These are phyloP conservation scores for Ilyonectria robusta DNA, from an alignment of 2,329 filamentous ascomycete species.

Conservation along the genomic window DNA sequence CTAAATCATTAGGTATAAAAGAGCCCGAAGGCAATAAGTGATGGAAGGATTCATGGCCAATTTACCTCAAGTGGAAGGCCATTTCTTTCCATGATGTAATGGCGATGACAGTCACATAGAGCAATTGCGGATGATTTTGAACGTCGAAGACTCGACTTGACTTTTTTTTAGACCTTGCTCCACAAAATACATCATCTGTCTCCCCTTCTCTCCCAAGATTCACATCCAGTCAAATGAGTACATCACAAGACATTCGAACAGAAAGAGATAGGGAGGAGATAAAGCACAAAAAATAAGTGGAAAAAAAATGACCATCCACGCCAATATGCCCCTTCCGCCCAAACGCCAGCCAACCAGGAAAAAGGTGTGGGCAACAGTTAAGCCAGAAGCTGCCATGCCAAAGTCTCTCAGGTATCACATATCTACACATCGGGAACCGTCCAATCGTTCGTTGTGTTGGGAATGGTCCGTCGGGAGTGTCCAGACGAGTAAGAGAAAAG, in stretches of 20 bases:
- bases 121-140: conserved; percentile 9
- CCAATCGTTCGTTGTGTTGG: conserved; percentile 42
- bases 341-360: conserved; percentile 54
- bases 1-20: too few species aligned
- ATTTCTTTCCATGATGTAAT: not conserved
- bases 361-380: conserved; percentile 46
- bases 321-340: conserved; percentile 51
- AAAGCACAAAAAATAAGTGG: conserved; percentile 43
- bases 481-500: conserved; percentile 48
- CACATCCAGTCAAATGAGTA: conserved; percentile 4
- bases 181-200: conserved; percentile 27
- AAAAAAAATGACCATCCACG: conserved; percentile 50
- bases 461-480: conserved; percentile 44
- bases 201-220: conserved; percentile 8
- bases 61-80: not conserved
- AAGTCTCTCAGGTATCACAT: conserved; percentile 55
- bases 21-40: too few species aligned
- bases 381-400: conserved; percentile 48
- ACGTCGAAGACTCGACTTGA: conserved; percentile 28
- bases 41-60: too few species aligned
- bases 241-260: conserved; percentile 10
- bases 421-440: conserved; percentile 49
- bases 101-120: not conserved
- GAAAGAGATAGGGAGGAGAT: conserved; percentile 16
- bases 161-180: conserved; percentile 31